Base-by-base conservation (phyloP, 2,329 filamentous ascomycete species). In the Curvularia spicifera region DNA sequence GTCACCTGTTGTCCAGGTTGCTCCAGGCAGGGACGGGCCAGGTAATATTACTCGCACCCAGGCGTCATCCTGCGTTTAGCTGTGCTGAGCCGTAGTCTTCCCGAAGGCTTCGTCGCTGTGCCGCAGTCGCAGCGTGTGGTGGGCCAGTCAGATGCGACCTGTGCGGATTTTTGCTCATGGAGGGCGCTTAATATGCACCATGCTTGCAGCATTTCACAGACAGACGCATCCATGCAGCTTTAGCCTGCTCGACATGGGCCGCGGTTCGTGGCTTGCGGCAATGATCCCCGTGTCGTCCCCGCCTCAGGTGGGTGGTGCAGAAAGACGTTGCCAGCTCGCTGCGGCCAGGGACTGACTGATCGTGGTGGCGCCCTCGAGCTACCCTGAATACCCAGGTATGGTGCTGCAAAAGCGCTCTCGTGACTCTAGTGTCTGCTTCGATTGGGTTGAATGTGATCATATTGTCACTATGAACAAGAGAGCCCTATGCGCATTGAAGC, bases 21-120 rank as follows among this genome's bases (percentile, higher is more conserved):
- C 35, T 33, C 46, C 56, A 42, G 56, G 56, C 53, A 51, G 53
- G 49, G 51, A 55, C 9, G 20, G 49, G 48, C 46, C 49, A 50
- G 53, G 54, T 60, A 67, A 69, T 68, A 68, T 69, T 61, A 59
- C 64, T 65, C 63, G 63, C 69, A 37, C 1, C 12, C 35, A 18
- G 7, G 35, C 35, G 67, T 51, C 49, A 44, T 50, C 53, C 51
- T 73, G 72, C 71, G 71, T 70, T 68, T 73, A 74, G 66, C 66
- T 48, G n/a, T 47, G 6, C 15, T 37, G 13, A 37, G 35, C 35
- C 35, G 35, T 37, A n/a, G 54, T 60, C 44, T 56, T 33, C 53
- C 55, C 33, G 54, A 50, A 54, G 61, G 59, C 67, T 61, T 62
- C 60, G 43, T 59, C 61, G 53, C 69, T 52, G 69, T 66, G 69